Evolutionary conservation across 179 eudicot genomes (phyloP).

Genomic region (Spergularia azorica): DNA sequence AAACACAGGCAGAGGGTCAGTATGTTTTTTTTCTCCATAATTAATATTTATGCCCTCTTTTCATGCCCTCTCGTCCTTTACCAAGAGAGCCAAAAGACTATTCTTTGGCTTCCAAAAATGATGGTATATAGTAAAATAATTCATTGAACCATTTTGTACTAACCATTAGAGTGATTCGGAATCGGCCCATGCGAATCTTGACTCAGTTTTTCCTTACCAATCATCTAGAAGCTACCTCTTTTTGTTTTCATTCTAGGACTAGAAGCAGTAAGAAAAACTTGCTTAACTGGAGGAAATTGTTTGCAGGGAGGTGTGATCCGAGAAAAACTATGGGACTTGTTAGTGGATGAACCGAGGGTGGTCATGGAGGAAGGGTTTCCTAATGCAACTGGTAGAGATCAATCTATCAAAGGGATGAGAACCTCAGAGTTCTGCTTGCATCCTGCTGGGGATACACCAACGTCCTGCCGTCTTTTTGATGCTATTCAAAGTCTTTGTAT

Average conservation of each 20-base stretch:
- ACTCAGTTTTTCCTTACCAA: no score
- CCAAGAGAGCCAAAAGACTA: no score
- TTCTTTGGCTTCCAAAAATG: no score
- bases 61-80: no score
- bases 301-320: constrained; percentile 82
- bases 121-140: no score
- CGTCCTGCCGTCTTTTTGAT: constrained; percentile 92
- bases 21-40: constrained; percentile 11
- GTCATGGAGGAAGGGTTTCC: constrained; percentile 97
- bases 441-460: constrained; percentile 98
- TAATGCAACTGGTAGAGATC: constrained; percentile 82
- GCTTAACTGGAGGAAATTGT: constrained; percentile 3
- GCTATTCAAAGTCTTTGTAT: constrained; percentile 95
- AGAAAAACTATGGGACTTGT: constrained; percentile 77
- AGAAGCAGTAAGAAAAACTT: background rate
- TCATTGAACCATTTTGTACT: no score
- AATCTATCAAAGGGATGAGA: constrained; percentile 90
- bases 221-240: no score
- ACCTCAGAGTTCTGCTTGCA: constrained; percentile 86
- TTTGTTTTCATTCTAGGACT: background rate
- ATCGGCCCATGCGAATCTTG: no score
- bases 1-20: constrained; percentile 90
- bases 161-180: no score
- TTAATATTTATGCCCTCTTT: no score
- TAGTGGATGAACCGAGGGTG: constrained; percentile 65